Base-by-base conservation (phyloP, 306 rosid genomes). In the Prunus kanzakura region DNA sequence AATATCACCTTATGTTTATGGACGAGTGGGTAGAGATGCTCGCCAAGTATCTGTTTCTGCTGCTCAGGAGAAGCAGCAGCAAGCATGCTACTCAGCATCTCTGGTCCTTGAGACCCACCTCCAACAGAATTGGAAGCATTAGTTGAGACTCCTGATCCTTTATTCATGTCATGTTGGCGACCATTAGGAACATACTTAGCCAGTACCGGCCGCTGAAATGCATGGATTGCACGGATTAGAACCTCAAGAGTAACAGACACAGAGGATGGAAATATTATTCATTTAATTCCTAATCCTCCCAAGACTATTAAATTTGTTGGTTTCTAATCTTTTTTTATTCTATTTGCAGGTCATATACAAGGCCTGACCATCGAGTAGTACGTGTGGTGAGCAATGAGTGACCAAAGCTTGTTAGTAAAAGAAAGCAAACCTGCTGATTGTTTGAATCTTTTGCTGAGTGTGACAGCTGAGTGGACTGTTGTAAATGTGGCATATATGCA, bases 41-140 rank as follows among this genome's bases (percentile, higher is more conserved):
- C 90, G 45, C 98, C 96, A 10, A 93, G 91, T 75, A 91, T 86
- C 76, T 90, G 88, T 71, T 93, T 91, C 88, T 86, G 97, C 86
- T 88, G 87, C 80, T 90, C 89, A 22, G 87, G 89, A 87, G 90
- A 45, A 79, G 93, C 91, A 67, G 89, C 85, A 71, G 94, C 87
- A 71, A 91, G 96, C 93, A 82, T 73, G 87, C 89, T 85, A 81
- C 93, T 92, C 69, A 90, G 81, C 83, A 86, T 83, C 82, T 86
- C 91, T 72, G 92, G 78, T 57, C 85, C 93, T 73, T 78, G 88
- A 66, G 84, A 65, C 47, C 81, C 80, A 61, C 30, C 85, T 81
- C 89, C 89, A 60, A 78, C 79, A 63, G 85, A 50, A 74, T 82
- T 84, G 38, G 87, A 76, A 77, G 83, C 89, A 81, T 79, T 61